Evolutionary conservation across 192 early-diverging fungal species (phyloP).

Genomic region (Backusella liffmaniae): DNA sequence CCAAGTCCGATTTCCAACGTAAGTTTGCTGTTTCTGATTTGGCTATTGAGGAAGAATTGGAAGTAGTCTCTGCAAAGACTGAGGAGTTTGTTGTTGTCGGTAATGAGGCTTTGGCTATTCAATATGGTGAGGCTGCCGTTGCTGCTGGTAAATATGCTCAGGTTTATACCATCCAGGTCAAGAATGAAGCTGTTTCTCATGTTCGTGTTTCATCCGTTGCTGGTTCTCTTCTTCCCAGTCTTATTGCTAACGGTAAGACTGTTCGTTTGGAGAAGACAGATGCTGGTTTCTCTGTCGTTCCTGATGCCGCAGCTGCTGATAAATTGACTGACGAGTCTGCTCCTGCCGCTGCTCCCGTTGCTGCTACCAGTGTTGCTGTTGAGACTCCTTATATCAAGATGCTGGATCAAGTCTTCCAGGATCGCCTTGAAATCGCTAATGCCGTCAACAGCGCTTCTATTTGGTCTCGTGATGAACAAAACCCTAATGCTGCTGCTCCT

Average conservation of each 20-base stretch:
- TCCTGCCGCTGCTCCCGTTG: constrained; percentile 20
- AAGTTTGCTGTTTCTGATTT: constrained; percentile 21
- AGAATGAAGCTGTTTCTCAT: constrained; percentile 23
- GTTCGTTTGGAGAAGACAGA: constrained; percentile 7
- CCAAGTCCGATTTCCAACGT: constrained; percentile 13
- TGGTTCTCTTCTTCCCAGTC: constrained; percentile 22
- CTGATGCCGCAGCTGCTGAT: constrained; percentile 8
- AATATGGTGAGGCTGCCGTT: constrained; percentile 8
- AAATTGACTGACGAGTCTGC: constrained; percentile 22
- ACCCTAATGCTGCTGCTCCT: constrained; percentile 58
- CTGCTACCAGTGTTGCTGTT: constrained; percentile 32
- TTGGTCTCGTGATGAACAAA: constrained; percentile 61
- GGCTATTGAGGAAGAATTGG: not conserved
- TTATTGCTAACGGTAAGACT: constrained; percentile 22
- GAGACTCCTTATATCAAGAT: constrained; percentile 83
- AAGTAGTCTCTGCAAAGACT: not conserved
- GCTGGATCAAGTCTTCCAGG: constrained; percentile 73
- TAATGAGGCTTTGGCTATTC: constrained; percentile 12
- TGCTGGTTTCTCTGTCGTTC: not conserved
- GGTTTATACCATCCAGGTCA: constrained; percentile 20
- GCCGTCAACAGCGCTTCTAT: constrained; percentile 67
- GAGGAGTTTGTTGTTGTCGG: constrained; percentile 27
- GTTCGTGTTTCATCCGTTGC: constrained; percentile 22
- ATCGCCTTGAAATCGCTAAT: constrained; percentile 80
- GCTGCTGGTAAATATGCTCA: constrained; percentile 16